phyloP scores from a whole-genome alignment of 148 eudicot species.

The Rhododendron molle region DNA sequence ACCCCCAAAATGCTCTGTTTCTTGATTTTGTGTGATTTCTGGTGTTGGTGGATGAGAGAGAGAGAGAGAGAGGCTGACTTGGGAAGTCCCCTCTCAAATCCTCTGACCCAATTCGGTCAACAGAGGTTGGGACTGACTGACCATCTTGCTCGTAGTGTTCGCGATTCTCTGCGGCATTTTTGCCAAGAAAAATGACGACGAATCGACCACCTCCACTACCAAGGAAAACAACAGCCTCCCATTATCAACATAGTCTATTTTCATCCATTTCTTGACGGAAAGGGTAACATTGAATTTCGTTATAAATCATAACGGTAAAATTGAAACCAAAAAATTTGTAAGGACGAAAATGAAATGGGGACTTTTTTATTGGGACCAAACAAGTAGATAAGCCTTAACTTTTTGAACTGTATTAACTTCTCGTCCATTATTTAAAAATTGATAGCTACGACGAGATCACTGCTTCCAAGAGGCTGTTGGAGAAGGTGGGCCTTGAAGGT shows the following conservation, averaged over 20 bases:
- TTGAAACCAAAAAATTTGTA: too few species aligned
- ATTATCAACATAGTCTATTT: too few species aligned
- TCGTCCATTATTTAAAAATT: conserved; percentile 8
- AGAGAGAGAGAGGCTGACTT: conserved; percentile 12
- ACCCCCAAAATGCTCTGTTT: too few species aligned
- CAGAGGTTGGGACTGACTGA: conserved; percentile 50
- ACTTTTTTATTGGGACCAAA: too few species aligned
- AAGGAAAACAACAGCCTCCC: neutral
- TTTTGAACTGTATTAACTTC: conserved; percentile 14
- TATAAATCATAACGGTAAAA: too few species aligned
- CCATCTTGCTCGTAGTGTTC: conserved; percentile 44
- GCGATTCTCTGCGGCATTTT: conserved; percentile 65
- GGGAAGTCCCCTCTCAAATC: conserved; percentile 21
- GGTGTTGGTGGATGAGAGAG: too few species aligned
- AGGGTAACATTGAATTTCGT: too few species aligned
- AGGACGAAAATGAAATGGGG: too few species aligned
- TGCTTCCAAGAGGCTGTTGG: conserved; percentile 63
- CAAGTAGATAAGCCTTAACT: too few species aligned
- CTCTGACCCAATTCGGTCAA: conserved; percentile 27
- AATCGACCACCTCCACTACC: neutral
- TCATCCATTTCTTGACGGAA: too few species aligned
- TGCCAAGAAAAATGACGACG: conserved; percentile 41
- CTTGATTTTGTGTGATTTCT: too few species aligned
- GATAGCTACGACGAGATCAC: conserved; percentile 54
- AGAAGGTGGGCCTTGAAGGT: conserved; percentile 66